A percentile compares a stretch with the other conserved stretches of the same genome.
phyloP scores from a whole-genome alignment of 345 rosid species.

The Eucalyptus caleyi region DNA sequence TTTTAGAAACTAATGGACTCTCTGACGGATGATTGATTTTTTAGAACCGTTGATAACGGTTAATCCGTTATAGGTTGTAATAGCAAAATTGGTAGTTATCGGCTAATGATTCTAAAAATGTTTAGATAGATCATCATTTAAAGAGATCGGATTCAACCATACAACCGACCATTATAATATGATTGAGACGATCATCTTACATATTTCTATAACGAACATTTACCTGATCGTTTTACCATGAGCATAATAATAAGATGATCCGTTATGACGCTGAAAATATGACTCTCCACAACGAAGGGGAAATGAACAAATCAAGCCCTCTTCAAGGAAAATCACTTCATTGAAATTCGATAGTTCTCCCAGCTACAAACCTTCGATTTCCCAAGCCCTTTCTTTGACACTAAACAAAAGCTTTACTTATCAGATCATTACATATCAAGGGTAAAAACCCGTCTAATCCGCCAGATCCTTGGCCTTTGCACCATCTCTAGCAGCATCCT shows the following conservation, averaged over 20 bases:
- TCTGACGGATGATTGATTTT: neutral
- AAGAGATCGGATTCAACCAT: neutral
- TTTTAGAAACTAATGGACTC: neutral
- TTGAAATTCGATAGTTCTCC: neutral
- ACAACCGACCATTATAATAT: neutral
- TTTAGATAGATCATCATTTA: neutral
- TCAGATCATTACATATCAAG: neutral
- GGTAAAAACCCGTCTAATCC: neutral
- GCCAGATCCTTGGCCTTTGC: neutral
- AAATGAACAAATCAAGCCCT: neutral
- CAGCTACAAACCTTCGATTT: neutral
- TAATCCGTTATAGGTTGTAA: neutral
- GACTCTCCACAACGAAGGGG: neutral
- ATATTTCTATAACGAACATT: neutral
- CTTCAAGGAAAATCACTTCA: neutral
- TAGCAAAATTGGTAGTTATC: neutral
- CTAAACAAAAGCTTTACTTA: neutral
- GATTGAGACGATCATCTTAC: neutral
- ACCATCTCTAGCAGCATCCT: neutral
- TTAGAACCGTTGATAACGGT: neutral
- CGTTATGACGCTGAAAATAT: fast-evolving
- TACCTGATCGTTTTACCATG: neutral
- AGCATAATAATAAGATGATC: neutral
- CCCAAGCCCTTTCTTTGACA: neutral
- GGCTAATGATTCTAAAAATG: neutral